Conservation (phyloP, 305 asterid genomes). For the Andrographis paniculata region DNA sequence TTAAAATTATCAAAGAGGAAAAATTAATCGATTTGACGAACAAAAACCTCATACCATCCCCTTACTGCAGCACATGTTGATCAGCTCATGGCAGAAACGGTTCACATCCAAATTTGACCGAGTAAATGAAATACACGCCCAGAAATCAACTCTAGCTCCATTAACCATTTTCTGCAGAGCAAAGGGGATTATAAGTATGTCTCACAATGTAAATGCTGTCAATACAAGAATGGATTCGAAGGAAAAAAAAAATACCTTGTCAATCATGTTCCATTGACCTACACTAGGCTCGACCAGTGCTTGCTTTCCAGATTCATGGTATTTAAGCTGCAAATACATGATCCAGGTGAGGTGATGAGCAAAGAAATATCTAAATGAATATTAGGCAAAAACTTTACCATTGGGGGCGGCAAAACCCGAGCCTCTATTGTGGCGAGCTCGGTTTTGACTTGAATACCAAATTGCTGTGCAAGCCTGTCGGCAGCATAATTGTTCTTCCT, state of each 20-base stretch:
- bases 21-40: no score
- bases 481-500: conserved; percentile 23
- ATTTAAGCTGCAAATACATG: conserved; percentile 46
- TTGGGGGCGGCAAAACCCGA: conserved; percentile 71
- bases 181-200: not conserved
- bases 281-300: conserved; percentile 37
- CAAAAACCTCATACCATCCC: conserved; percentile 58
- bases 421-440: conserved; percentile 52
- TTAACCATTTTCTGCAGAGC: conserved; percentile 59
- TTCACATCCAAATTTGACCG: conserved; percentile 8
- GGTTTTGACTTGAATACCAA: conserved; percentile 45
- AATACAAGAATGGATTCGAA: no score
- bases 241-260: no score
- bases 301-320: conserved; percentile 47
- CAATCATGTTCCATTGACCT: conserved; percentile 88
- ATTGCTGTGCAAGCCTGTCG: conserved; percentile 32
- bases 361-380: not conserved
- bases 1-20: no score
- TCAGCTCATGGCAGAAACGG: conserved; percentile 34
- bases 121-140: conserved; percentile 66
- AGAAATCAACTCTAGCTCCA: conserved; percentile 46
- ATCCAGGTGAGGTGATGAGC: not conserved
- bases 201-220: no score
- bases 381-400: conserved; percentile 24
- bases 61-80: conserved; percentile 52